Percentiles rank a stretch among this genome's conserved stretches.
These are phyloP conservation scores for Sideroxylon spinosum DNA, from an alignment of 179 eudicot genomes.

Conservation along the genomic window DNA sequence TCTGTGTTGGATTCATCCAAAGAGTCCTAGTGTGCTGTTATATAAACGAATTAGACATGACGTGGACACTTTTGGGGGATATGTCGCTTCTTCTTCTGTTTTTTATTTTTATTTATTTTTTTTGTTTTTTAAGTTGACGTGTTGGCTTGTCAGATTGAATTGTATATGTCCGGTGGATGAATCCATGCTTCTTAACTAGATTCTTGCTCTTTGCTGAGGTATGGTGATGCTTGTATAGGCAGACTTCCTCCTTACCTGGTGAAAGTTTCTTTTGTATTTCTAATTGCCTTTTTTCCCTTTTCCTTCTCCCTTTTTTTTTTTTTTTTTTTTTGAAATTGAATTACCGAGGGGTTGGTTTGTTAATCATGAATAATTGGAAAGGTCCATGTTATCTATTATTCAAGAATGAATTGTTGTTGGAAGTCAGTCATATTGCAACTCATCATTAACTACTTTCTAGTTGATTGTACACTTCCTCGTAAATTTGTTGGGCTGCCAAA, in stretches of 20 bases:
- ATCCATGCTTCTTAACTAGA: no score
- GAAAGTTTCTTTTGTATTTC: background rate
- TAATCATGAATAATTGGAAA: background rate
- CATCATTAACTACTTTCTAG: background rate
- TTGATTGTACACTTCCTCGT: background rate
- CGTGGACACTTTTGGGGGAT: no score
- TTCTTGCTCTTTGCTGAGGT: background rate
- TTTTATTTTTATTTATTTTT: no score
- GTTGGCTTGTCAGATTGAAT: no score
- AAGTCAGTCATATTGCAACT: background rate
- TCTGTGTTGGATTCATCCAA: no score
- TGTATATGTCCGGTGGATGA: no score
- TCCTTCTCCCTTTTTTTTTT: no score
- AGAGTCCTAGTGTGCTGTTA: no score
- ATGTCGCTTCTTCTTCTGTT: no score
- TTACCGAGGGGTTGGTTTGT: background rate
- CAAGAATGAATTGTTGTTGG: background rate
- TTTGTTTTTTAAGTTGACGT: no score
- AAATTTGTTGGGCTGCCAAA: background rate
- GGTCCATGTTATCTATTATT: background rate
- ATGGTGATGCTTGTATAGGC: background rate
- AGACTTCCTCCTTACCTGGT: background rate
- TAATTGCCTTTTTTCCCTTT: no score
- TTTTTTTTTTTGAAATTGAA: background rate
- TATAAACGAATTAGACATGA: no score